Conservation (phyloP, 108 stramenopile genomes). For the Bacterosira constricta region DNA sequence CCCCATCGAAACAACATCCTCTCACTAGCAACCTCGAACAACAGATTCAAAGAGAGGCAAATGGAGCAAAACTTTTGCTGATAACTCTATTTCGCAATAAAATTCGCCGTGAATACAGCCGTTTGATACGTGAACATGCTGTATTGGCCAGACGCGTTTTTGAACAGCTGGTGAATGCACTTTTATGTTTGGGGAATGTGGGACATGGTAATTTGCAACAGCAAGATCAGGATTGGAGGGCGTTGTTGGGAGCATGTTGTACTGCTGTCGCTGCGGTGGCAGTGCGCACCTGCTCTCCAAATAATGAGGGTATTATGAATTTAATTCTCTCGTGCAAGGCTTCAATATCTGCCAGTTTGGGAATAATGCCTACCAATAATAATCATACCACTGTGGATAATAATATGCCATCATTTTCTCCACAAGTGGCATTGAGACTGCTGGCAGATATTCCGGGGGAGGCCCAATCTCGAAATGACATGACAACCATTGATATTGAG, state of each 20-base stretch:
- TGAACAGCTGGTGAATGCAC: constrained; percentile 1
- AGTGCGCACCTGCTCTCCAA: no score
- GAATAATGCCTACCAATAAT: background rate
- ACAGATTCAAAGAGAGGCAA: constrained; percentile 10
- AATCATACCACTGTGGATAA: no score
- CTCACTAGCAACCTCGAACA: background rate
- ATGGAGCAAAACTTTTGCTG: constrained; percentile 7
- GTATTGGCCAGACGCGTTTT: background rate
- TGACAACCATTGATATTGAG: constrained; percentile 5
- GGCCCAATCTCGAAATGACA: constrained; percentile 10
- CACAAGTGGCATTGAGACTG: constrained; percentile 7
- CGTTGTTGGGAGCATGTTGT: constrained; percentile 12
- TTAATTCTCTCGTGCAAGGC: constrained; percentile 6
- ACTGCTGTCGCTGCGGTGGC: constrained; percentile 7
- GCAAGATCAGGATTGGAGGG: background rate
- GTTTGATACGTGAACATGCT: constrained; percentile 1
- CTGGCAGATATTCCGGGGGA: constrained; percentile 16
- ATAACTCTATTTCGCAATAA: constrained; percentile 6
- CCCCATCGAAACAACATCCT: background rate
- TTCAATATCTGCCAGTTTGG: background rate
- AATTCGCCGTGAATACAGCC: constrained; percentile 7
- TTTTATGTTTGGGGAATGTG: background rate
- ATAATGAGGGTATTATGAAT: no score
- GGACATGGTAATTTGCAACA: background rate
- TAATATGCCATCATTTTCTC: background rate